These are phyloP conservation scores for Begonia loranthoides DNA, from an alignment of 306 rosid genomes.

Conservation along the genomic window DNA sequence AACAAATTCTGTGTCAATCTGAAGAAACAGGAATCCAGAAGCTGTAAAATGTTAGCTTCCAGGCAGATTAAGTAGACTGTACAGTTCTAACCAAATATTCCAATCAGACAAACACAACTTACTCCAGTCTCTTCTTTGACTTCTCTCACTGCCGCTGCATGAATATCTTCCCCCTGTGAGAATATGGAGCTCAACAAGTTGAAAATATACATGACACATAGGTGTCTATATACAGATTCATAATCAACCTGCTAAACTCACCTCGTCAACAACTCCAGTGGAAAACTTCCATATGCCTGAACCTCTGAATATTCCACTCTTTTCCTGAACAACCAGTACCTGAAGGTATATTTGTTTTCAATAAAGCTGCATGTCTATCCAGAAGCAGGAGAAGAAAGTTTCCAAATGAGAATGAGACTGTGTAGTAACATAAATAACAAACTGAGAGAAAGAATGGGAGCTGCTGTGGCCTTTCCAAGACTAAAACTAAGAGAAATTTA, in stretches of 20 bases:
- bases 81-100: background rate
- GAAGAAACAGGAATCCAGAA: slow-evolving; percentile 23
- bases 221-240: slow-evolving; percentile 1
- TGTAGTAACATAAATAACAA: background rate
- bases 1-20: slow-evolving; percentile 72
- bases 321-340: slow-evolving; percentile 87
- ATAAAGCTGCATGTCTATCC: slow-evolving; percentile 1
- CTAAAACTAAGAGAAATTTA: slow-evolving; percentile 10
- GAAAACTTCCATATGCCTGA: slow-evolving; percentile 73
- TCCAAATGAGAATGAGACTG: background rate
- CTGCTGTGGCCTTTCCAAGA: background rate
- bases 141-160: slow-evolving; percentile 66
- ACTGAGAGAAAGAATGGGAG: background rate
- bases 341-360: slow-evolving; percentile 5
- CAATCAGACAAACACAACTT: slow-evolving; percentile 17
- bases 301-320: slow-evolving; percentile 41
- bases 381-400: slow-evolving; percentile 1
- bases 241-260: slow-evolving; percentile 10
- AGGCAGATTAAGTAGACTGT: background rate
- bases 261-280: slow-evolving; percentile 81
- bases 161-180: slow-evolving; percentile 70
- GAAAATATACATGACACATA: slow-evolving; percentile 5
- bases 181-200: slow-evolving; percentile 10
- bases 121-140: slow-evolving; percentile 94
- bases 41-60: slow-evolving; percentile 8